Evolutionary conservation across 768 basidiomycete genomes (phyloP), one percentile per base, ranked within the genome.

Genomic region (Tylopilus sp.): DNA sequence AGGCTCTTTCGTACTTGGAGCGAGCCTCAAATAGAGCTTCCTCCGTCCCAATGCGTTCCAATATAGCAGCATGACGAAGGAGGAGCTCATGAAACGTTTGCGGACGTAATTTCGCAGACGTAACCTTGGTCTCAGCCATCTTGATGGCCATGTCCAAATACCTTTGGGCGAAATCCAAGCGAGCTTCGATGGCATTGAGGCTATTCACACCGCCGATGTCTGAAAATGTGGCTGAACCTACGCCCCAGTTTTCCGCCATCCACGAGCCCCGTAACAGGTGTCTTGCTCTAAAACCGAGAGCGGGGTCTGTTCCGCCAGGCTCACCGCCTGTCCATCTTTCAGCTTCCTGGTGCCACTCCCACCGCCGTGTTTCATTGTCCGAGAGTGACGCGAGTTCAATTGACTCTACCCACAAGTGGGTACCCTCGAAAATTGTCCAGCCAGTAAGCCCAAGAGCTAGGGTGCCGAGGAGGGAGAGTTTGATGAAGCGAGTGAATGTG

Each of bases 281-380:
- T 23, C 85, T 72, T 20, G 76, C 85, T 58, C 70, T 73, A 61
- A 79, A 75, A 3, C 86, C 83, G 9, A 90, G 69, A n/a, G 70
- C 78, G 4, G 83, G 76, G 64, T 90, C 86, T n/a, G 88, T 90
- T 42, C 88, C 88, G 6, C 83, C 84, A 28, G 23, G 71, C 52
- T 57, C 71, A 43, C 80, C 74, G 21, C 77, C 82, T 8, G 81
- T 73, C 87, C 86, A 89, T 46, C 72, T 71, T 47, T 83, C 83
- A 17, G 72, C 72, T 40, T 85, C 81, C 3, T 74, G 61, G 61
- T 84, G 76, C 88, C 87, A 89, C 60, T 84, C 80, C 82, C 83
- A 90, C 52, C 71, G 73, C 42, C 69, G 71, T 15, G 71, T 71
- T 40, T 84, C 82, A 35, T 74, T 67, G 56, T 88, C 83, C 38